Evolutionary conservation across 2,329 filamentous ascomycete species (phyloP).

Genomic region (Exophiala bonariae): DNA sequence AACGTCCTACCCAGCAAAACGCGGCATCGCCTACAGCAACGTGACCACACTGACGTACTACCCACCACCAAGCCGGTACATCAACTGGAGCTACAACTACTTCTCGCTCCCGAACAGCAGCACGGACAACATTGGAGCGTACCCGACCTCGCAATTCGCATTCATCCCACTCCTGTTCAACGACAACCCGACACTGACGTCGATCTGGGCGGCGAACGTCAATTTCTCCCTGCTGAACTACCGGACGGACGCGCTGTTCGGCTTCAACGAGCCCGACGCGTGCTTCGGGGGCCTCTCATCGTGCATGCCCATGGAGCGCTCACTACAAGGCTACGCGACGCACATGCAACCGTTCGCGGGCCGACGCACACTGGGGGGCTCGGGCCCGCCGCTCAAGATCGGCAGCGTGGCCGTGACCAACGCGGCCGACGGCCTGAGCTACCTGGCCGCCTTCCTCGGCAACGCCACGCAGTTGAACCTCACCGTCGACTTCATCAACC

Average conservation of each 20-base stretch:
- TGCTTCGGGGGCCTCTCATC: conserved; percentile 34
- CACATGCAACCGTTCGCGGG: conserved; percentile 41
- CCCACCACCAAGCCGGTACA: conserved; percentile 18
- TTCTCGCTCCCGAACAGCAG: conserved; percentile 32
- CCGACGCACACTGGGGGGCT: too few species aligned
- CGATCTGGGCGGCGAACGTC: conserved; percentile 41
- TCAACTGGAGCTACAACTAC: conserved; percentile 49
- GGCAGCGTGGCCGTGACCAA: conserved; percentile 43
- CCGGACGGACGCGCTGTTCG: conserved; percentile 40
- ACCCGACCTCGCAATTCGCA: conserved; percentile 34
- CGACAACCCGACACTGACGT: conserved; percentile 37
- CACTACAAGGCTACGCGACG: conserved; percentile 35
- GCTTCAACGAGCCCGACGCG: conserved; percentile 49
- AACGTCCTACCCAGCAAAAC: conserved; percentile 26
- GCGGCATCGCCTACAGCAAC: conserved; percentile 43
- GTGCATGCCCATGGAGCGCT: conserved; percentile 37
- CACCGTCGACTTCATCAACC: conserved; percentile 39
- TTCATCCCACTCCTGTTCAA: conserved; percentile 61
- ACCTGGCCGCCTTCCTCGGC: conserved; percentile 41
- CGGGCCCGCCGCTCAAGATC: conserved; percentile 38
- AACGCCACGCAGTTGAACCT: conserved; percentile 35
- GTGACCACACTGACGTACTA: conserved; percentile 23
- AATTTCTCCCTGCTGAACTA: conserved; percentile 34
- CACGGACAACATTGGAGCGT: conserved; percentile 39
- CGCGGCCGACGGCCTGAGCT: conserved; percentile 37